Conservation (phyloP, 306 rosid species). For the Lathyrus aphaca region DNA sequence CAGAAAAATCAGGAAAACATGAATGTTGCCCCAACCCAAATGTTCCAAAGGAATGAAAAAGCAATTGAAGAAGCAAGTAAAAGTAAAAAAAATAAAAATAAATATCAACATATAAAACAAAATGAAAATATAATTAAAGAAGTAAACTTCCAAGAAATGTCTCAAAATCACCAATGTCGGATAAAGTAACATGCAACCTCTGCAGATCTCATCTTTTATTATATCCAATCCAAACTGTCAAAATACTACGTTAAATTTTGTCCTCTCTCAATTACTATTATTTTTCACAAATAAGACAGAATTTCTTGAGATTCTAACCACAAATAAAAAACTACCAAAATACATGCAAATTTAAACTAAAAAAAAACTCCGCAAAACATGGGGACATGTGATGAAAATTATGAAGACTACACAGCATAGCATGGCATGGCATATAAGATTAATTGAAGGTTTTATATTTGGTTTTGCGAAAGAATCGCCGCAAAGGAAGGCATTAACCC, state of each 20-base stretch:
- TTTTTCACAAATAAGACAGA: constrained; percentile 6
- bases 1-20: not conserved
- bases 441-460: constrained; percentile 29
- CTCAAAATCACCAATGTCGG: constrained; percentile 12
- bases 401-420: constrained; percentile 41
- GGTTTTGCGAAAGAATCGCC: constrained; percentile 57
- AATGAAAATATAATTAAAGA: not conserved
- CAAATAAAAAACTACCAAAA: constrained; percentile 39
- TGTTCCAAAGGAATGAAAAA: not conserved
- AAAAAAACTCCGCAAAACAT: constrained; percentile 56
- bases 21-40: not conserved
- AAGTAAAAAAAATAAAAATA: not conserved
- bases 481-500: constrained; percentile 55
- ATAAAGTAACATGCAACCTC: constrained; percentile 18
- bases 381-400: constrained; percentile 66
- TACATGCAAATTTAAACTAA: constrained; percentile 11
- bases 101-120: not conserved
- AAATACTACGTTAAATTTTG: constrained; percentile 21
- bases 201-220: constrained; percentile 16
- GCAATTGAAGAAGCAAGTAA: not conserved
- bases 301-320: constrained; percentile 62
- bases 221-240: constrained; percentile 12
- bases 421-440: constrained; percentile 50
- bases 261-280: constrained; percentile 20
- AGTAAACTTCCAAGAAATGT: constrained; percentile 22